Base-by-base conservation (phyloP, 2,329 filamentous ascomycete species). In the Hirsutella rhossiliensis region DNA sequence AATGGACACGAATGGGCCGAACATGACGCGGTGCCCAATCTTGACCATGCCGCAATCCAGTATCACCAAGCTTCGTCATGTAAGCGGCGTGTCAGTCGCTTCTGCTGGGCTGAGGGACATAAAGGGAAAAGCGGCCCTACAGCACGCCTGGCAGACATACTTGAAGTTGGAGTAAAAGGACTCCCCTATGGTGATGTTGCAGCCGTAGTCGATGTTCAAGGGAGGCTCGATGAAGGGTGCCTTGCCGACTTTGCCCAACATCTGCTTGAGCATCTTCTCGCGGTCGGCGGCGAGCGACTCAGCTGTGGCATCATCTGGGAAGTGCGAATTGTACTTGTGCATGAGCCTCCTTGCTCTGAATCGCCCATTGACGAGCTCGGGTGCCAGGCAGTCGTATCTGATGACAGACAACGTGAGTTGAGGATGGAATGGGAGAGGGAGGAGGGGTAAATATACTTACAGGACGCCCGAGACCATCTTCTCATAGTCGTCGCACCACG, bases 1-100 rank as follows among this genome's bases (percentile, higher is more conserved):
- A 44, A 92, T 73, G 41, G 69, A 76, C 0, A 89, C 82, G 52
- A 79, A 81, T 0, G 85, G 82, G 0, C 82, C 86, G 44, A 89
- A 71, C 50, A 85, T 63, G 2, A 84, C 84, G 27, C 84, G 74
- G 23, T 81, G 72, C 0, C 85, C 85, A 40, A 89, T 82, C 4
- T 60, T 66, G 36, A 89, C 80, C 3, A 77, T 65, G 50, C 78
- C 83, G n/a, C 80, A 87, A 57, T 90, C 85, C 13, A 88, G 65
- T 47, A 88, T 80, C 2, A 78, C 76, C 44, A 73, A 56, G 47
- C 68, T 71, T 31, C 7, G 2, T 3, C 5, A n/a, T 27, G 11
- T 32, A 17, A 32, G 20, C 39, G 11, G 12, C 4, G 12, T 17
- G 2, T 18, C 28, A 19, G n/a, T n/a, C n/a, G n/a, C n/a, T n/a